Evolutionary conservation across 768 basidiomycete species (phyloP).

Genomic region (Hygrophoropsis aurantiaca): DNA sequence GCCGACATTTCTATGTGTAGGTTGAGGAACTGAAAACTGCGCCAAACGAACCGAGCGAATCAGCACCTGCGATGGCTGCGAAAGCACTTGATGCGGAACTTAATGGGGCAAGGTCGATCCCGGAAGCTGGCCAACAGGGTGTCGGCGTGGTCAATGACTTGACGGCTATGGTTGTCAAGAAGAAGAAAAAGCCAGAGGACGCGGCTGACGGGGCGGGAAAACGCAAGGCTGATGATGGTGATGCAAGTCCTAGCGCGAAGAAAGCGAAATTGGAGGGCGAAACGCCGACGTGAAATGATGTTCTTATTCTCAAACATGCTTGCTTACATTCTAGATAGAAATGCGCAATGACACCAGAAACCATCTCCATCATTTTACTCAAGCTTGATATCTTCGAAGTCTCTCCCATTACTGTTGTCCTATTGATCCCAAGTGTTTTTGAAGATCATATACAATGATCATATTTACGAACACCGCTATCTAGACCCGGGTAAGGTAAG

Average conservation of each 20-base stretch:
- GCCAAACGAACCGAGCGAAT: slow-evolving; percentile 58
- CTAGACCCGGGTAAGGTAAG: too few relatives aligned
- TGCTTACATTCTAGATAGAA: too few relatives aligned
- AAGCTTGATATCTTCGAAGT: too few relatives aligned
- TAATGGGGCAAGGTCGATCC: slow-evolving; percentile 42
- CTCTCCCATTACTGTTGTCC: too few relatives aligned
- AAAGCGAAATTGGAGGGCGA: slow-evolving; percentile 59
- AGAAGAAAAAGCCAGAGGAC: slow-evolving; percentile 60
- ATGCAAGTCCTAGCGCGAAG: slow-evolving; percentile 49
- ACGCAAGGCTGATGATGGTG: slow-evolving; percentile 66
- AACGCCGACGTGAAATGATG: slow-evolving; percentile 16
- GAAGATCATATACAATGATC: too few relatives aligned
- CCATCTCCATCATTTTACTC: too few relatives aligned
- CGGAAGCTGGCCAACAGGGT: slow-evolving; percentile 32
- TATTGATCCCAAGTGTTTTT: too few relatives aligned
- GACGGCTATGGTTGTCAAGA: slow-evolving; percentile 84
- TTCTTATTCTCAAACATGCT: not conserved
- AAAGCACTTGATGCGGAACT: slow-evolving; percentile 72
- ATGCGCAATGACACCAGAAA: too few relatives aligned
- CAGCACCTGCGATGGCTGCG: slow-evolving; percentile 71
- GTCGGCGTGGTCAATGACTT: slow-evolving; percentile 77
- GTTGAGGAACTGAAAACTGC: slow-evolving; percentile 88
- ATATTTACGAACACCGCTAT: too few relatives aligned
- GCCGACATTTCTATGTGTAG: slow-evolving; percentile 37
- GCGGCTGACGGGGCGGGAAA: slow-evolving; percentile 47